These are phyloP conservation scores for Rhododendron ovatum DNA, from an alignment of 148 eudicot genomes.

Conservation along the genomic window DNA sequence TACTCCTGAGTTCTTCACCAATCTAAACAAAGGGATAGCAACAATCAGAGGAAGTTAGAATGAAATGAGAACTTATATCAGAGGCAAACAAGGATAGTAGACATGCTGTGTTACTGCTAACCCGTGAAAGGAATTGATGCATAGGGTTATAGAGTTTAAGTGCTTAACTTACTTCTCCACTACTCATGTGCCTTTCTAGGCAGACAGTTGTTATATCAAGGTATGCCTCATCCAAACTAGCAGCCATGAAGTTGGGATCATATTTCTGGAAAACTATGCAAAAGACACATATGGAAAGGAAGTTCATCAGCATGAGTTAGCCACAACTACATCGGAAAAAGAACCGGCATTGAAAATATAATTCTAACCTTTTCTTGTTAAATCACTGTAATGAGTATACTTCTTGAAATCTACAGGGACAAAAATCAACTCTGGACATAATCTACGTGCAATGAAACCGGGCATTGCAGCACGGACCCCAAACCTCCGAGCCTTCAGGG, in stretches of 20 bases:
- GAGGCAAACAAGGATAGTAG: neutral
- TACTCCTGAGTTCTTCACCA: conserved; percentile 83
- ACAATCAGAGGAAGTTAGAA: conserved; percentile 2
- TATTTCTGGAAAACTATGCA: conserved; percentile 65
- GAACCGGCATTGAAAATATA: conserved; percentile 1
- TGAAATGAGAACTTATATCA: neutral
- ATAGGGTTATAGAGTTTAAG: neutral
- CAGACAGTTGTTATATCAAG: conserved; percentile 86
- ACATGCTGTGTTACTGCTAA: neutral
- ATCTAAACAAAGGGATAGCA: conserved; percentile 39
- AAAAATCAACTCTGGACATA: conserved; percentile 86
- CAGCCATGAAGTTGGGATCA: conserved; percentile 78
- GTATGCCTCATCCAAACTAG: conserved; percentile 97
- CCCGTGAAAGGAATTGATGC: neutral
- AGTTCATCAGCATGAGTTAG: neutral
- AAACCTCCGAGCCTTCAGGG: conserved; percentile 77
- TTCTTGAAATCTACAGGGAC: conserved; percentile 85
- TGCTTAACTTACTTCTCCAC: conserved; percentile 56
- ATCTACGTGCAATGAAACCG: conserved; percentile 89
- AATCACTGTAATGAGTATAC: conserved; percentile 74
- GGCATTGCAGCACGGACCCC: conserved; percentile 99
- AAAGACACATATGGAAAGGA: conserved; percentile 11
- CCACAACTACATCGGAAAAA: neutral
- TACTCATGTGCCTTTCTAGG: conserved; percentile 54
- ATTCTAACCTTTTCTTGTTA: conserved; percentile 81